Evolutionary conservation across 805 yeast species (phyloP).

Genomic region (Candida boleticola): DNA sequence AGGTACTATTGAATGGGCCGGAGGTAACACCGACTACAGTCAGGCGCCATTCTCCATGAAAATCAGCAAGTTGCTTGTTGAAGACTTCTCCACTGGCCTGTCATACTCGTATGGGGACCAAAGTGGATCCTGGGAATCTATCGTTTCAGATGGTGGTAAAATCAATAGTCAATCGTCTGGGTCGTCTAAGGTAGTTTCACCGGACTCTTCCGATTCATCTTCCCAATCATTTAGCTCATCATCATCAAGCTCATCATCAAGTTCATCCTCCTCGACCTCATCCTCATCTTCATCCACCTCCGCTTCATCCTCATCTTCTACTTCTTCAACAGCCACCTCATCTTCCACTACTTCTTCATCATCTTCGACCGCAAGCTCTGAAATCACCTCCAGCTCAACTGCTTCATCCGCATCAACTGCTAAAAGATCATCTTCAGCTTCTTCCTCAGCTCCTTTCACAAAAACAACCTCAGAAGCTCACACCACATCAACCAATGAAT

Average conservation of each 20-base stretch:
- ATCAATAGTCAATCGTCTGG: conserved; percentile 46
- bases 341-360: conserved; percentile 4
- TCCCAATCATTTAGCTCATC: neutral
- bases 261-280: conserved; percentile 1
- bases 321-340: neutral
- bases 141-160: conserved; percentile 54
- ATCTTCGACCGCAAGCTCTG: neutral
- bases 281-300: conserved; percentile 2
- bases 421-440: neutral
- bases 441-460: neutral
- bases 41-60: conserved; percentile 67
- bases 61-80: conserved; percentile 53
- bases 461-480: too few species aligned
- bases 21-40: conserved; percentile 63
- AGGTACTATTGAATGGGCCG: conserved; percentile 81
- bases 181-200: too few species aligned
- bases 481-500: too few species aligned
- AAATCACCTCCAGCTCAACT: neutral
- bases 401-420: neutral
- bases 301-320: conserved; percentile 1
- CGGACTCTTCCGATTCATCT: neutral
- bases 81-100: conserved; percentile 64
- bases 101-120: conserved; percentile 53
- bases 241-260: neutral
- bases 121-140: conserved; percentile 58